Evolutionary conservation across 305 asterid genomes (phyloP), one percentile per base, ranked within the genome.

Genomic region (Fraxinus floribunda): DNA sequence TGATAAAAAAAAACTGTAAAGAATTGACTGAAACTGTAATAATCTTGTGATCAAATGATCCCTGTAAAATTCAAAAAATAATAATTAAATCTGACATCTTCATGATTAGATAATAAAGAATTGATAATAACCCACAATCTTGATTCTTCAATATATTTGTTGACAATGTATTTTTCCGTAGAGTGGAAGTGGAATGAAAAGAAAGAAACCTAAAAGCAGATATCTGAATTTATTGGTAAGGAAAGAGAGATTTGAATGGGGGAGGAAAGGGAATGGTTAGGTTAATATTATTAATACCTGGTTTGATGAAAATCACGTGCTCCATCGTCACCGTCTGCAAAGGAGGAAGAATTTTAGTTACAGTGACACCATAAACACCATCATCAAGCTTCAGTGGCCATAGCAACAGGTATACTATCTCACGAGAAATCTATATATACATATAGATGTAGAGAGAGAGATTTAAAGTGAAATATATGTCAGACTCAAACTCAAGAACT

Each of bases 291-390:
- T 7, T 15, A 55, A 57, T 81, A 84, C 84, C 88, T 84, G 85
- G 88, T 86, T 73, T 78, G 85, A 82, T 82, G 85, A 81, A 82
- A 82, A 85, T 77, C 80, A 88, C 91, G 93, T 86, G 95, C 80
- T 86, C 71, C 86, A 83, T 92, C 89, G 80, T 84, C 89, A 80
- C 38, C 84, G 82, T 87, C 92, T 89, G 86, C 90, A 82, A 86
- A 79, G 4, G 39, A 46, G 15, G 15, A 34, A 83, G 80, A 75
- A 80, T 79, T 76, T 76, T 75, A 35, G 83, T 60, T 49, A 66
- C 57, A 62, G 84, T 76, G 85, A 73, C 79, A 88, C 7, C 46
- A 75, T 68, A 38, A 26, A 79, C 15, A 46, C 16, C 62, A 77
- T 7, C 73, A 74, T 64, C 62, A 70, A 24, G 36, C 35, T 49